Percentiles rank a stretch among this genome's conserved stretches.
phyloP scores from a whole-genome alignment of 371 early-diverging fungal species.

The Rhizopus sp. region DNA sequence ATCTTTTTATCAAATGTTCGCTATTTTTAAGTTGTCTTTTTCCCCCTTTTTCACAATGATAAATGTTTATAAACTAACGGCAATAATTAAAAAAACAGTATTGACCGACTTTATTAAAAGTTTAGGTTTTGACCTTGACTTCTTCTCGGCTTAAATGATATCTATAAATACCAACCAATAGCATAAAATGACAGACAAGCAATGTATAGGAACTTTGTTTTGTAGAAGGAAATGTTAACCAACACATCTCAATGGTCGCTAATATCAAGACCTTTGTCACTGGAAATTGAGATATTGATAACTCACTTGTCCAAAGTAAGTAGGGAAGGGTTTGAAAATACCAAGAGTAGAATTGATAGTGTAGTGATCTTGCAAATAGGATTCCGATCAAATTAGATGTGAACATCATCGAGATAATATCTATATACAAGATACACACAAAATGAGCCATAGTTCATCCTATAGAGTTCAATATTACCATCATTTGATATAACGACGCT shows the following conservation, averaged over 20 bases:
- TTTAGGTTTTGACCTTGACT: too few species aligned
- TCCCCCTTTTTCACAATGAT: too few species aligned
- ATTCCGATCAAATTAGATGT: conserved; percentile 88
- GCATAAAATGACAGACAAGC: conserved; percentile 38
- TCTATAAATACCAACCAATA: conserved; percentile 31
- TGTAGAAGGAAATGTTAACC: conserved; percentile 54
- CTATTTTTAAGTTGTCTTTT: too few species aligned
- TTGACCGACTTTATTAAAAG: not conserved
- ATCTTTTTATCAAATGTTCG: too few species aligned
- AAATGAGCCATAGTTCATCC: conserved; percentile 10
- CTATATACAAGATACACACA: conserved; percentile 31
- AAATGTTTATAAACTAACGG: not conserved
- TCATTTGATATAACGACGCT: conserved; percentile 30
- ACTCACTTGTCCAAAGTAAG: conserved; percentile 60
- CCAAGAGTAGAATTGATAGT: conserved; percentile 97
- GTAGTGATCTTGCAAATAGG: conserved; percentile 84
- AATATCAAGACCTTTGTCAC: conserved; percentile 36
- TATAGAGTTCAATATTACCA: conserved; percentile 25
- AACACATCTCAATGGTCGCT: conserved; percentile 46
- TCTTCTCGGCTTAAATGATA: not conserved
- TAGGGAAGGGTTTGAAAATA: conserved; percentile 86
- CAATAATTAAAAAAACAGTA: not conserved
- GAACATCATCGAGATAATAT: conserved; percentile 72
- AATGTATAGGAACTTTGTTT: conserved; percentile 35
- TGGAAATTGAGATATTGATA: conserved; percentile 10